Base-by-base conservation (phyloP, 1,284 basidiomycete species). In the Apiotrichum sp. region DNA sequence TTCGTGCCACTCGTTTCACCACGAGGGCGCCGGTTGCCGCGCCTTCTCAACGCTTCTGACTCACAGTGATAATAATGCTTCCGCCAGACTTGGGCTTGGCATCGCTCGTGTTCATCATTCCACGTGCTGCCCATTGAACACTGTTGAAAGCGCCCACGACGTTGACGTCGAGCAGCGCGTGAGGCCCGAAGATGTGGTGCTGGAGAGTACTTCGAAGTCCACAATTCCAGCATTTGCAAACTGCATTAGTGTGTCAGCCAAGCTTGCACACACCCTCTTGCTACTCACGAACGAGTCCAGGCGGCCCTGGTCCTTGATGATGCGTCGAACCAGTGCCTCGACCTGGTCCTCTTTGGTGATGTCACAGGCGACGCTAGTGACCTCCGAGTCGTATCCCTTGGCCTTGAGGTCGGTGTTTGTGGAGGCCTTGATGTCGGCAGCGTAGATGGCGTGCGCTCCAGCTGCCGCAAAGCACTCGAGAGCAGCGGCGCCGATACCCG, bases 171-270 rank as follows among this genome's bases (percentile, higher is more conserved):
- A 60, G 52, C 47, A 53, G 47, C 42, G 51, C 51, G 32, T 43
- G 44, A 59, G 40, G 29, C 36, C 52, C 22, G 40, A 35, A 0
- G 53, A 33, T 4, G 53, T 56, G 32, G 54, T 56, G 6, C 48
- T 56, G 29, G 39, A 31, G 29, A 59, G 52, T 9, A 47, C 44
- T 43, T 59, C 58, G 39, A 59, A 59, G 45, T 59, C 55, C 43
- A 59, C 54, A 8, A 56, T 56, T 8, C 58, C 58, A 4, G 58
- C 58, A 34, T 59, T 59, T 38, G 58, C 58, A 31, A 56, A 59
- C 58, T 56, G 34, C 6, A 2, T 11, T 32, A 22, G 32, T 6
- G 7, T 6, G 22, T 22, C 46, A 33, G 40, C 40, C 10, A 8
- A 2, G 11, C 4, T 32, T 14, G n/a, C n/a, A 6, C 31, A 16